A percentile compares a stretch with the other conserved stretches of the same genome.
These are phyloP conservation scores for Balakata baccata DNA, from an alignment of 345 rosid genomes.

Conservation along the genomic window DNA sequence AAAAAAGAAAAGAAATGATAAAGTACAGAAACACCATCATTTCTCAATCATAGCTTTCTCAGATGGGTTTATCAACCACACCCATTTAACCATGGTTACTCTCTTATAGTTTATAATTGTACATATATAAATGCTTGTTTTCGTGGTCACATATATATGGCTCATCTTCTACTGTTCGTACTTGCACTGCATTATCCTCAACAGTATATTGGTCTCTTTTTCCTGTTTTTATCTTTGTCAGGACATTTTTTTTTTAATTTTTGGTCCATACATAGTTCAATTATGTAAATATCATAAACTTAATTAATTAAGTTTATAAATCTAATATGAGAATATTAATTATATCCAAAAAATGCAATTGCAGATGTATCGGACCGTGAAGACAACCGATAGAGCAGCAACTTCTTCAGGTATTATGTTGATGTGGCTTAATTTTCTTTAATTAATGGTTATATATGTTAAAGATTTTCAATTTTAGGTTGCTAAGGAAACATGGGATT, in stretches of 20 bases:
- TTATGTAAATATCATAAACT: not conserved
- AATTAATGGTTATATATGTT: too few relatives aligned
- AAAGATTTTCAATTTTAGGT: too few relatives aligned
- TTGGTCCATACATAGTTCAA: not conserved
- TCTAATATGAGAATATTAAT: not conserved
- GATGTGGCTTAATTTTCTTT: too few relatives aligned
- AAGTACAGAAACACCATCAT: constrained; percentile 58
- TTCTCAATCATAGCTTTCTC: constrained; percentile 58
- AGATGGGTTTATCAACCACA: constrained; percentile 16
- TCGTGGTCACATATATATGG: constrained; percentile 16
- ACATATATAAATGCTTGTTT: constrained; percentile 9
- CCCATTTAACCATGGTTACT: constrained; percentile 22
- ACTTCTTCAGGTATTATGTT: constrained; percentile 52
- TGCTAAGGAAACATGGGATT: too few relatives aligned
- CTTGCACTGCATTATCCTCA: constrained; percentile 25
- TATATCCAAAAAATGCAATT: not conserved
- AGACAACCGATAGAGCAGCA: constrained; percentile 66
- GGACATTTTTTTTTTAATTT: not conserved
- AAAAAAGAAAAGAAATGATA: not conserved
- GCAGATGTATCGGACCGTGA: constrained; percentile 75
- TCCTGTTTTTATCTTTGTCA: constrained; percentile 21
- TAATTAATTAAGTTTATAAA: not conserved
- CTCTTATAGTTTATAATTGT: too few relatives aligned
- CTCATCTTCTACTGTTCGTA: constrained; percentile 33
- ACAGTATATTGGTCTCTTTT: constrained; percentile 27